Percentiles rank a stretch among this genome's conserved stretches.
phyloP scores from a whole-genome alignment of 1,139 yeast genomes.

The Kluyveromyces marxianus region DNA sequence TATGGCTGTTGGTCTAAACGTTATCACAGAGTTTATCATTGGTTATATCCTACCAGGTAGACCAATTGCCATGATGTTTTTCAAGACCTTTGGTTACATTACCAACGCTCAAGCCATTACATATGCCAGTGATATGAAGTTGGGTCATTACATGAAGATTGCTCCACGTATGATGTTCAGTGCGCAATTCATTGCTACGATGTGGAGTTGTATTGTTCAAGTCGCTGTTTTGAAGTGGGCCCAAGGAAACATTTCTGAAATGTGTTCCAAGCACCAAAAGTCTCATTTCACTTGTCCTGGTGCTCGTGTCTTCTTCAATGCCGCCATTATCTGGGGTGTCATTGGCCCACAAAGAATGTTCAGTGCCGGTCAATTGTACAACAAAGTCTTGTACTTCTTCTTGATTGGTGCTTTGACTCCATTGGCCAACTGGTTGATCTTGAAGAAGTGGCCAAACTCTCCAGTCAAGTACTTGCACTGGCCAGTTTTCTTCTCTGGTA shows the following conservation, averaged over 20 bases:
- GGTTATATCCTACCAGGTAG: slow-evolving; percentile 61
- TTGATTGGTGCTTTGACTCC: slow-evolving; percentile 42
- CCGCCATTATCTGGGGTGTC: slow-evolving; percentile 61
- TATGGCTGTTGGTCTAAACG: slow-evolving; percentile 47
- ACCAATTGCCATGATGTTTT: slow-evolving; percentile 53
- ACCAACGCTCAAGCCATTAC: slow-evolving; percentile 51
- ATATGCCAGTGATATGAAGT: slow-evolving; percentile 50
- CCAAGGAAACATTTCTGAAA: slow-evolving; percentile 36
- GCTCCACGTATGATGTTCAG: slow-evolving; percentile 55
- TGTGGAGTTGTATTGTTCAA: slow-evolving; percentile 35
- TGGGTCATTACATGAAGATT: slow-evolving; percentile 56
- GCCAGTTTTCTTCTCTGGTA: slow-evolving; percentile 46
- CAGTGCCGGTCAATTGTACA: slow-evolving; percentile 32
- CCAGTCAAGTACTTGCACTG: slow-evolving; percentile 38
- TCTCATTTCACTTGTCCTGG: slow-evolving; percentile 44
- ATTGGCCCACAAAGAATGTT: slow-evolving; percentile 51
- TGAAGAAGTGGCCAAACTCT: slow-evolving; percentile 43
- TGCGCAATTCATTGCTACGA: slow-evolving; percentile 42
- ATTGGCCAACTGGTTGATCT: slow-evolving; percentile 39
- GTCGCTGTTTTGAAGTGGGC: slow-evolving; percentile 44
- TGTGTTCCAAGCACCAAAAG: slow-evolving; percentile 42
- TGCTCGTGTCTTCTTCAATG: slow-evolving; percentile 42
- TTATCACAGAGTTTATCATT: slow-evolving; percentile 51
- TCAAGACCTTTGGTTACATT: slow-evolving; percentile 55
- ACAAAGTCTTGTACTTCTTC: slow-evolving; percentile 38